phyloP scores from a whole-genome alignment of 257 asterid genomes.

The Echites panduratus region DNA sequence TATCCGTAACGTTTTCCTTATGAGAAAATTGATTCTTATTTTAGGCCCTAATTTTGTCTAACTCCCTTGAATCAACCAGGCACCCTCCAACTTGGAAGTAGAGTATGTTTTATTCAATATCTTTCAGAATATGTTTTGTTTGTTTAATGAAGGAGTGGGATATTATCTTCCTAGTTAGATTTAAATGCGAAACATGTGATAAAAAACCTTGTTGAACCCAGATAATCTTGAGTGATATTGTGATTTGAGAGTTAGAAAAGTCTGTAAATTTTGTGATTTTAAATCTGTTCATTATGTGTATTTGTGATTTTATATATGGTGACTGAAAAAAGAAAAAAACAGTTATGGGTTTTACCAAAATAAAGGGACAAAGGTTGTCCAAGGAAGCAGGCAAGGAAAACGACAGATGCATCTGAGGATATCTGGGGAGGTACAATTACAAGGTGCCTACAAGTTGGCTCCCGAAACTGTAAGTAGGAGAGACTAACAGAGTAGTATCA shows the following conservation, averaged over 20 bases:
- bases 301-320: too few species aligned
- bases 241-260: too few species aligned
- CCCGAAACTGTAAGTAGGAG: neutral
- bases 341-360: neutral
- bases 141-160: too few species aligned
- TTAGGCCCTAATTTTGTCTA: neutral
- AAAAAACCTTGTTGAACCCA: too few species aligned
- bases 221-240: too few species aligned
- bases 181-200: neutral
- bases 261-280: too few species aligned
- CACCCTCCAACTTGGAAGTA: neutral
- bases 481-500: too few species aligned
- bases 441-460: neutral
- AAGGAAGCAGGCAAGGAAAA: constrained; percentile 4
- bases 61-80: neutral
- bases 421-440: neutral
- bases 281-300: too few species aligned
- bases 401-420: constrained; percentile 1
- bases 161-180: too few species aligned
- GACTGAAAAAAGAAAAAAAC: too few species aligned
- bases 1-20: neutral
- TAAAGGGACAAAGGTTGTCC: neutral
- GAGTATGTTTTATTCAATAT: too few species aligned
- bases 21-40: neutral
- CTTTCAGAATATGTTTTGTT: too few species aligned